Conservation (phyloP, 352 stramenopile genomes). For the Globisporangium splendens region DNA sequence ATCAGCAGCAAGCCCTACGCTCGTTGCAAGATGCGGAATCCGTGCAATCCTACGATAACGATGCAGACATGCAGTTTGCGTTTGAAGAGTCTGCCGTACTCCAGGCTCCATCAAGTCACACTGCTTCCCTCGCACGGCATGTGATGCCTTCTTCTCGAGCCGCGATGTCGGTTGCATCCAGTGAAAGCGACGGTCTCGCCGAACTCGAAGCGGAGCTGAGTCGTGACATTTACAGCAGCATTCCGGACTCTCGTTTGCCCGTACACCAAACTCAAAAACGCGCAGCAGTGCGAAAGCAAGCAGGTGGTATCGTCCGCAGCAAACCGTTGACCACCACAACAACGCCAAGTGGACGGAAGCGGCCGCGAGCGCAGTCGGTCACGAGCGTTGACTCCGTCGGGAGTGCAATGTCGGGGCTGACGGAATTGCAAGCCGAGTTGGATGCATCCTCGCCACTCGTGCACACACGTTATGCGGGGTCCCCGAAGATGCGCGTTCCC, state of each 20-base stretch:
- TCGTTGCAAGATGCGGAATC: not conserved
- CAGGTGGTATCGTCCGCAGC: not conserved
- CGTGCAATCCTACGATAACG: not conserved
- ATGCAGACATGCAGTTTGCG: constrained; percentile 4
- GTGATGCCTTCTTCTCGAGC: not conserved
- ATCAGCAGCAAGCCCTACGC: not conserved
- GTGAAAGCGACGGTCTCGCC: constrained; percentile 30
- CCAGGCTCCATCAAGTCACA: not conserved
- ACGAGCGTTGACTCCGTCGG: constrained; percentile 3
- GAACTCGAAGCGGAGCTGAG: constrained; percentile 48
- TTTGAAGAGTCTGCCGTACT: not conserved
- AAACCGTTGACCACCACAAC: not conserved
- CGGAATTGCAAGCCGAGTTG: constrained; percentile 33
- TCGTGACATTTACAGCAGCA: constrained; percentile 5
- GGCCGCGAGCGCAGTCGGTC: constrained; percentile 1
- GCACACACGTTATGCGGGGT: not conserved
- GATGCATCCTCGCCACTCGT: not conserved
- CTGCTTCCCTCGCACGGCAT: not conserved
- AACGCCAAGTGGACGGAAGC: not conserved
- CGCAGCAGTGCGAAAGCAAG: not conserved
- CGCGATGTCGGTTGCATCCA: constrained; percentile 22
- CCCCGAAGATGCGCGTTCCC: no score
- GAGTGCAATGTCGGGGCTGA: constrained; percentile 12
- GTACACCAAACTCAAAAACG: not conserved
- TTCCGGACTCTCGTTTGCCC: no score